A percentile compares a stretch with the other conserved stretches of the same genome.
phyloP scores from a whole-genome alignment of 129 eudicot species.

The Scalesia atractyloides region DNA sequence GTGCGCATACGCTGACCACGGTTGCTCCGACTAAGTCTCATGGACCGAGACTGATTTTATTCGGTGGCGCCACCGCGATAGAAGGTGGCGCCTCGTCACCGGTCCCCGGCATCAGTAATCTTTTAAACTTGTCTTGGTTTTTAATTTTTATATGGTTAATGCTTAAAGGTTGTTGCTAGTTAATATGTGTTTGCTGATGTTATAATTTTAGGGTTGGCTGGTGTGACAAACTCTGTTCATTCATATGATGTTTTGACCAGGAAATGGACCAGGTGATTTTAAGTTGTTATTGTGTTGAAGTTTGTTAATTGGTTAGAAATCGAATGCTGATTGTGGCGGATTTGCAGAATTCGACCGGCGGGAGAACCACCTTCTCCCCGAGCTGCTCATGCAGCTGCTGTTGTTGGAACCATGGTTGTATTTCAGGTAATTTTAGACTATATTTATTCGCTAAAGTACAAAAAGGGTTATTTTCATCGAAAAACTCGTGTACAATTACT shows the following conservation, averaged over 20 bases:
- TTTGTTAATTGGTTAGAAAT: background rate
- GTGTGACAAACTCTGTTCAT: constrained; percentile 92
- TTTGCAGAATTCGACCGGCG: constrained; percentile 66
- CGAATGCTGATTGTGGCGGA: constrained; percentile 16
- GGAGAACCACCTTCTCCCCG: constrained; percentile 97
- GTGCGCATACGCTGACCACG: constrained; percentile 91
- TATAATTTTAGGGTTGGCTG: constrained; percentile 69
- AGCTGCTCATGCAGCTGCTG: constrained; percentile 97
- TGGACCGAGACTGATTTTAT: constrained; percentile 82
- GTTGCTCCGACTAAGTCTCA: constrained; percentile 78
- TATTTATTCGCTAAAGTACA: background rate
- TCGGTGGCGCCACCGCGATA: constrained; percentile 95
- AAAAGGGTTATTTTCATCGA: background rate
- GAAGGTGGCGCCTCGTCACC: constrained; percentile 77
- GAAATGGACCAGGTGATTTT: constrained; percentile 76
- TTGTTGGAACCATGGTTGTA: constrained; percentile 96
- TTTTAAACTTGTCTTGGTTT: background rate
- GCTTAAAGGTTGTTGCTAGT: background rate
- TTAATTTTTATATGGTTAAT: background rate
- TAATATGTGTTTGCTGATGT: constrained; percentile 11
- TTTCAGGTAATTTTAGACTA: constrained; percentile 68
- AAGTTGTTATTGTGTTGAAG: constrained; percentile 4
- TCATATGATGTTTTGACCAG: constrained; percentile 81
- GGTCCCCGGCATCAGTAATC: constrained; percentile 74
- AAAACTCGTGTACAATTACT: too few relatives aligned